Conservation (phyloP, 2,329 filamentous ascomycete species). For the Curvularia lunata region DNA sequence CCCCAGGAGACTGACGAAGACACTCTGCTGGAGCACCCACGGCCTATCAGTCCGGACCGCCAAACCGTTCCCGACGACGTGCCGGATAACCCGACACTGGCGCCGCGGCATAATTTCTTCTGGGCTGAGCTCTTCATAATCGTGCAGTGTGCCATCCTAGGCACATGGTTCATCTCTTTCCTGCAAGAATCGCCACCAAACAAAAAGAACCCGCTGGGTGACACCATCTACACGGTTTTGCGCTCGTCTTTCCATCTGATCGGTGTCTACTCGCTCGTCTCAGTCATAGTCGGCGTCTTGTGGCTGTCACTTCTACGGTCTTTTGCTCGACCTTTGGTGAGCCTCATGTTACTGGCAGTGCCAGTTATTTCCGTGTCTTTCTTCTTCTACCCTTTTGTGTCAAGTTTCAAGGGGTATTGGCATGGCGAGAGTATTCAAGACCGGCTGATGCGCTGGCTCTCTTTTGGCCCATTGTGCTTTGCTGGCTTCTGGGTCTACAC, state of each 20-base stretch:
- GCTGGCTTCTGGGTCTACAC: conserved; percentile 83
- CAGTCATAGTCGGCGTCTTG: conserved; percentile 82
- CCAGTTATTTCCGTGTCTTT: conserved; percentile 88
- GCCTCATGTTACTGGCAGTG: conserved; percentile 80
- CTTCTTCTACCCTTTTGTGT: conserved; percentile 87
- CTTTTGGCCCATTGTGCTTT: conserved; percentile 75
- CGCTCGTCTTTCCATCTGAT: conserved; percentile 88
- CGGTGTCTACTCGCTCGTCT: conserved; percentile 88
- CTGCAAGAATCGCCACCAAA: conserved; percentile 80
- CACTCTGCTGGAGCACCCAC: conserved; percentile 53
- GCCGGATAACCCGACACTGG: conserved; percentile 54
- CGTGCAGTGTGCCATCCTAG: conserved; percentile 79
- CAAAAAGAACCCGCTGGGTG: conserved; percentile 75
- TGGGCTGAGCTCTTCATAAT: conserved; percentile 92
- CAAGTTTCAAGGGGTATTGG: conserved; percentile 80
- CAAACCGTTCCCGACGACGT: conserved; percentile 65
- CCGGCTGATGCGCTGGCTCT: conserved; percentile 83
- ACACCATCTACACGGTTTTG: conserved; percentile 92
- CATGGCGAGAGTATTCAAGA: conserved; percentile 85
- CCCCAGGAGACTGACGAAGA: conserved; percentile 61
- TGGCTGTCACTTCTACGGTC: conserved; percentile 90
- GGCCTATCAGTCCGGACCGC: conserved; percentile 55
- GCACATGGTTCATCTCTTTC: conserved; percentile 87
- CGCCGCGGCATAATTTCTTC: conserved; percentile 77
- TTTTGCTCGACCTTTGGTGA: conserved; percentile 84